A percentile compares a stretch with the other conserved stretches of the same genome.
Evolutionary conservation across 768 basidiomycete genomes (phyloP).

Genomic region (Tulasnella calospora): DNA sequence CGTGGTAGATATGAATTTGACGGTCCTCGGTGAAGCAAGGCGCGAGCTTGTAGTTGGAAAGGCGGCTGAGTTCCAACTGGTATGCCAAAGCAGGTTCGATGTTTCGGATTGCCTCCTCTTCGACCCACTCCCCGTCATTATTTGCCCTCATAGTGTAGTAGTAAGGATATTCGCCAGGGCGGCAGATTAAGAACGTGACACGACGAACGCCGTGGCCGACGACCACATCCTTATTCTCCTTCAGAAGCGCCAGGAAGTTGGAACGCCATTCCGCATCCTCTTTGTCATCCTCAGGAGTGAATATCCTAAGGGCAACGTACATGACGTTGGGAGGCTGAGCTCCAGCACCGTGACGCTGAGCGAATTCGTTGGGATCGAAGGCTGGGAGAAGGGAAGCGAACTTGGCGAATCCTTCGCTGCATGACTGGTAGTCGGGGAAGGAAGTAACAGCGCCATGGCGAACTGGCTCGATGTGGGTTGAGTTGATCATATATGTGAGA

Average conservation of each 20-base stretch:
- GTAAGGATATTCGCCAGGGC: conserved; percentile 83
- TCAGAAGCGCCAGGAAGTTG: conserved; percentile 65
- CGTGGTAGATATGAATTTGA: conserved; percentile 97
- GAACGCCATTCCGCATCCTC: conserved; percentile 71
- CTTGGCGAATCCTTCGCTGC: conserved; percentile 68
- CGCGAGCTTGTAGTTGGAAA: conserved; percentile 93
- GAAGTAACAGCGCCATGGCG: conserved; percentile 90
- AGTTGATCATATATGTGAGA: conserved; percentile 84
- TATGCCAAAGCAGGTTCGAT: conserved; percentile 97
- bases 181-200: conserved; percentile 86
- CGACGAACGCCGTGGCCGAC: conserved; percentile 79
- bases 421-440: conserved; percentile 67
- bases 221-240: conserved; percentile 59
- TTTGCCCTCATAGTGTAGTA: conserved; percentile 86
- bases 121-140: conserved; percentile 65
- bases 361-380: conserved; percentile 67
- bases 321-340: conserved; percentile 85
- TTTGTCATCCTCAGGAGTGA: conserved; percentile 73
- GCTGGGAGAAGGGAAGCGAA: conserved; percentile 67
- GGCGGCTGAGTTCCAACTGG: conserved; percentile 92
- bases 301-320: conserved; percentile 88
- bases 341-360: conserved; percentile 65
- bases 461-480: conserved; percentile 71
- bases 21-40: conserved; percentile 97
- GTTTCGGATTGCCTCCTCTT: conserved; percentile 95